Evolutionary conservation across 106 monocot species (phyloP).

Genomic region (Acorus gramineus): DNA sequence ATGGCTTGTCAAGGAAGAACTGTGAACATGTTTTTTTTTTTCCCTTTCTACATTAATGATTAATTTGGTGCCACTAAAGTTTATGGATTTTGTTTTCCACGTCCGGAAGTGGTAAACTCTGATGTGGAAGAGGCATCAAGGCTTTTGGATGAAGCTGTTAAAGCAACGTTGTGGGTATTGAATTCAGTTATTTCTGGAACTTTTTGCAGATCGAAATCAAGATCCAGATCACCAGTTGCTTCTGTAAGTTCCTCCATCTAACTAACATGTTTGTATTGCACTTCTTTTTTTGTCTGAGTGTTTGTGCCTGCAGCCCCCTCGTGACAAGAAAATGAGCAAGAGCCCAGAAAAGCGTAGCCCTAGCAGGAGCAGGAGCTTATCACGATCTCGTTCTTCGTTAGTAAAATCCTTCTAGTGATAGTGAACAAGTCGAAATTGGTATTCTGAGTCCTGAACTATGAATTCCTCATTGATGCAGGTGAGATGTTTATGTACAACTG

Average conservation of each 20-base stretch:
- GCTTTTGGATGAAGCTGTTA: constrained; percentile 39
- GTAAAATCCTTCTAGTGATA: neutral
- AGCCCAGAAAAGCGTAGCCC: constrained; percentile 28
- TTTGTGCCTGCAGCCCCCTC: constrained; percentile 21
- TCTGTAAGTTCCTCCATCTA: constrained; percentile 33
- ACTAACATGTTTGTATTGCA: neutral
- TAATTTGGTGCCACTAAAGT: constrained; percentile 3
- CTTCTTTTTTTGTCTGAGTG: constrained; percentile 3
- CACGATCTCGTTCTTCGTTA: constrained; percentile 23
- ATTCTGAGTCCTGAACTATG: neutral
- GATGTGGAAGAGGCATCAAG: constrained; percentile 28
- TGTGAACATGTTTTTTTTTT: constrained; percentile 1
- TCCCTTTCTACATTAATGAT: neutral
- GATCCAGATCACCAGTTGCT: constrained; percentile 39
- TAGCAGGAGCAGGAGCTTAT: constrained; percentile 31
- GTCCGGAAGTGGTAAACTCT: constrained; percentile 13
- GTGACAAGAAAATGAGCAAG: constrained; percentile 11
- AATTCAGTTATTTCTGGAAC: constrained; percentile 39
- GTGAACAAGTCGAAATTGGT: neutral
- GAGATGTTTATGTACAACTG: neutral
- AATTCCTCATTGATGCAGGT: neutral
- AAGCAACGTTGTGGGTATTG: constrained; percentile 29
- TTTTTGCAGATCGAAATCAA: constrained; percentile 70
- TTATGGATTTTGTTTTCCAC: constrained; percentile 10
- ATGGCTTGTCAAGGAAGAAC: too few relatives aligned